Evolutionary conservation across 305 asterid genomes (phyloP), one percentile per base, ranked within the genome.

Genomic region (Solanum hybrid): DNA sequence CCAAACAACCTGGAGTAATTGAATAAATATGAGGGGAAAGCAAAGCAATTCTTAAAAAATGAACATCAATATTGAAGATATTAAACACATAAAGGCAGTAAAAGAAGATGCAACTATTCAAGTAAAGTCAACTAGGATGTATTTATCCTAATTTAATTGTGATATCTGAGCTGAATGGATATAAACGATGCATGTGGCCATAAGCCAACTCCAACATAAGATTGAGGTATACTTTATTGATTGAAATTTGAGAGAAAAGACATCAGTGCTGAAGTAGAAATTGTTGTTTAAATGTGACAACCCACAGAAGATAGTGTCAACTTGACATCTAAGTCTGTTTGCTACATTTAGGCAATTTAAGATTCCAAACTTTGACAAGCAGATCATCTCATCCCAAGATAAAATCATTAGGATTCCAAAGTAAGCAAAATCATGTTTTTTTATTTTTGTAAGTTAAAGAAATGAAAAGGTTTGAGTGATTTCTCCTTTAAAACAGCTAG

Each of bases 1-100:
- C 93, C 22, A 93, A 37, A 16, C 79, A 81, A 87, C 94, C 94
- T 92, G 78, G 67, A 84, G 76, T 31, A 57, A 84, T 84, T 33
- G 42, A 84, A 57, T 33, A 57, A 51, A 29, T 84, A 18, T 4
- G 18, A 26, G 31, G 31, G 34, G 13, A 36, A 31, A 71, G 71
- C 57, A 83, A 16, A 18, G 3, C 9, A 57, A 28, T 29, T 6
- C 13, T 22, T 3, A 14, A 8, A 39, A 84, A 20, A 16, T 37
- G 40, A 75, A 29, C 67, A 77, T 29, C 87, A 76, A 18, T 22
- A 11, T 10, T 5, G 86, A 80, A 33, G 22, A 69, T 76, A 10
- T 31, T 84, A 57, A 57, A 84, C 88, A 42, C 39, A 81, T 39
- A 81, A 6, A 26, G 35, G 36, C 39, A 67, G 61, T 81, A 39